Evolutionary conservation across 257 asterid species (phyloP), one percentile per base, ranked within the genome.

Genomic region (Prunella vulgaris): DNA sequence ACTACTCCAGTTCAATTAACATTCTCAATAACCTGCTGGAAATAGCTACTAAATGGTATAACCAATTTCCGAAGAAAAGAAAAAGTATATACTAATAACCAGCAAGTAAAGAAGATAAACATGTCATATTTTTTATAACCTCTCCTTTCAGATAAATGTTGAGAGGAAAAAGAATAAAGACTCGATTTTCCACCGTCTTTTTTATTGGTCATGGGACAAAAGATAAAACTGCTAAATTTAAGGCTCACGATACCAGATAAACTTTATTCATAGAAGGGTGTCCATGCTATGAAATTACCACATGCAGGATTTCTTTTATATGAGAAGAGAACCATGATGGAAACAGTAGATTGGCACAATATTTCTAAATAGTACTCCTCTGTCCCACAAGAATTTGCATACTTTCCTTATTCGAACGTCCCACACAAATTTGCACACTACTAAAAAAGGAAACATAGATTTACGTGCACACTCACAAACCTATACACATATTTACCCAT

Each of bases 1-100:
- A 62, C 25, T 46, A 35, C 57, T 54, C 46, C 27, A 62, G 33
- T 46, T n/a, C 61, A 52, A 68, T 75, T 57, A 46, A 56, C 58
- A 44, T 72, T 51, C 64, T 58, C 64, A 24, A 64, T 15, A 64
- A 18, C 56, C 60, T 37, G 37, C 18, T 18, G 64, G 46, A 58
- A 72, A 71, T 14, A 70, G 62, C 71, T 53, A 25, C 53, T 22
- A 63, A 59, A 40, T 60, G 53, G 51, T 61, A 37, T 74, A 54
- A 57, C 42, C 75, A 44, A 64, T 66, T n/a, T 42, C 53, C 17
- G 21, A 53, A 61, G 12, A 10, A 2, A 10, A 40, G 13, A 13
- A 3, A 42, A 42, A 35, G 8, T 1, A 12, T 14, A 48, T 57
- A 57, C 15, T 52, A 42, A 8, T 8, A 10, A 38, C 67, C 61